phyloP scores from a whole-genome alignment of 2,329 filamentous ascomycete species.

The Pseudogymnoascus destructans region DNA sequence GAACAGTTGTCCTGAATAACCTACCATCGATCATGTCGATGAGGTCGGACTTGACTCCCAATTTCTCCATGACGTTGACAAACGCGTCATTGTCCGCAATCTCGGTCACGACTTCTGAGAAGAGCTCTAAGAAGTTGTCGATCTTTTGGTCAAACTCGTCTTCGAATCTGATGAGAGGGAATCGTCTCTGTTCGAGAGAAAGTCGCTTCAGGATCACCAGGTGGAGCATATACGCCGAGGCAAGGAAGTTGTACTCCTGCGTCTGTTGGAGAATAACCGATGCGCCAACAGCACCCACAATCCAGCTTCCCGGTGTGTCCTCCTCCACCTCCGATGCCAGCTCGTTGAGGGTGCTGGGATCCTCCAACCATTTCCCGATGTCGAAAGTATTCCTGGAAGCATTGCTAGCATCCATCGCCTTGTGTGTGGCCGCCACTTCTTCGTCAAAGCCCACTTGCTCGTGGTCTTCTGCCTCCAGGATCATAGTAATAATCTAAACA shows the following conservation, averaged over 20 bases:
- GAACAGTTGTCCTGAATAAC: constrained; percentile 25
- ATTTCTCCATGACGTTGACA: constrained; percentile 14
- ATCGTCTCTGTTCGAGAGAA: constrained; percentile 28
- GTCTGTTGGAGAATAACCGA: constrained; percentile 7
- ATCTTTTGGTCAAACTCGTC: constrained; percentile 25
- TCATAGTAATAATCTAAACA: constrained; percentile 35
- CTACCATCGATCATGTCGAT: constrained; percentile 44
- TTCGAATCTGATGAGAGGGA: constrained; percentile 26
- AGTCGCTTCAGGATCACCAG: constrained; percentile 30
- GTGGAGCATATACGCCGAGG: constrained; percentile 32
- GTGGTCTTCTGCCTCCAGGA: constrained; percentile 28
- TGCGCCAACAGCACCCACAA: background rate
- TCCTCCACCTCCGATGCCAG: background rate
- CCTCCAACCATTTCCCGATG: background rate
- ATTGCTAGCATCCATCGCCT: background rate
- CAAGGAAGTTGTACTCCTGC: constrained; percentile 21
- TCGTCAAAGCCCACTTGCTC: constrained; percentile 9
- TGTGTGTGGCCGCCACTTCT: constrained; percentile 4
- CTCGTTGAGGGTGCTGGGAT: constrained; percentile 3
- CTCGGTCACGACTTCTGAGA: constrained; percentile 25
- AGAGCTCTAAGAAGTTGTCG: constrained; percentile 28
- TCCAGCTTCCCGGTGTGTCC: background rate
- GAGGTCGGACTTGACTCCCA: constrained; percentile 31
- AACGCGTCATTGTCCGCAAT: constrained; percentile 25
- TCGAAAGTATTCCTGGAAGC: background rate